These are phyloP conservation scores for Suhomyces bokatorum DNA, from an alignment of 1,139 yeast genomes.

Conservation along the genomic window DNA sequence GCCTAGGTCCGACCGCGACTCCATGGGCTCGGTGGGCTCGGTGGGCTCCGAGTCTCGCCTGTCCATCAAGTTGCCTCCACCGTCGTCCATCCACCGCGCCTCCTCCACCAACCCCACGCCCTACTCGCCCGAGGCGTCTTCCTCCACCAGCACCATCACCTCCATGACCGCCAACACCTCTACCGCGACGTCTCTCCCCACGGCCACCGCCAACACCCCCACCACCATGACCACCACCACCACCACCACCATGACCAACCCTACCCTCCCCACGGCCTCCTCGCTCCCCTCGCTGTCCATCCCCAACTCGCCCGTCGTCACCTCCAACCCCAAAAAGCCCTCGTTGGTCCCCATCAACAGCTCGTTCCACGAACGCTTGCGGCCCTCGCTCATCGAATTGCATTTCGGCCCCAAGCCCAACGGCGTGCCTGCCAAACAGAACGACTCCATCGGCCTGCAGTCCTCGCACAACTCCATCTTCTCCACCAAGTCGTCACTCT, in stretches of 20 bases:
- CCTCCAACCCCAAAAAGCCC: slow-evolving; percentile 18
- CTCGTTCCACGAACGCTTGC: slow-evolving; percentile 30
- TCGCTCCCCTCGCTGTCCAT: slow-evolving; percentile 4
- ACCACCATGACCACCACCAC: no score
- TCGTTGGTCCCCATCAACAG: slow-evolving; percentile 21
- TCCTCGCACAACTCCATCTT: slow-evolving; percentile 38
- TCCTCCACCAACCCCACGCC: slow-evolving; percentile 1
- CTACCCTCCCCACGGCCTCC: background rate
- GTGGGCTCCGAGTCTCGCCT: slow-evolving; percentile 9
- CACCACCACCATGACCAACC: no score
- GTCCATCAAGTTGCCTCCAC: slow-evolving; percentile 24
- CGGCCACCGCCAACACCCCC: background rate
- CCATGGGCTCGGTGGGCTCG: no score
- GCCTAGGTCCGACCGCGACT: slow-evolving; percentile 3
- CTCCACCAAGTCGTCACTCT: slow-evolving; percentile 24
- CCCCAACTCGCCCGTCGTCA: slow-evolving; percentile 9
- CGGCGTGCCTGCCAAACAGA: slow-evolving; percentile 8
- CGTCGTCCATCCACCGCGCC: slow-evolving; percentile 13
- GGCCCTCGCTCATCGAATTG: slow-evolving; percentile 47
- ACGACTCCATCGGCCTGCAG: slow-evolving; percentile 32
- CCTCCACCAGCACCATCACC: no score
- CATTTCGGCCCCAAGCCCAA: slow-evolving; percentile 23
- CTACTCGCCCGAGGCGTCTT: slow-evolving; percentile 11
- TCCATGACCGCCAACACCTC: no score
- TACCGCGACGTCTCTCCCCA: no score